Conservation (phyloP, 257 asterid genomes). For the Echium plantagineum region DNA sequence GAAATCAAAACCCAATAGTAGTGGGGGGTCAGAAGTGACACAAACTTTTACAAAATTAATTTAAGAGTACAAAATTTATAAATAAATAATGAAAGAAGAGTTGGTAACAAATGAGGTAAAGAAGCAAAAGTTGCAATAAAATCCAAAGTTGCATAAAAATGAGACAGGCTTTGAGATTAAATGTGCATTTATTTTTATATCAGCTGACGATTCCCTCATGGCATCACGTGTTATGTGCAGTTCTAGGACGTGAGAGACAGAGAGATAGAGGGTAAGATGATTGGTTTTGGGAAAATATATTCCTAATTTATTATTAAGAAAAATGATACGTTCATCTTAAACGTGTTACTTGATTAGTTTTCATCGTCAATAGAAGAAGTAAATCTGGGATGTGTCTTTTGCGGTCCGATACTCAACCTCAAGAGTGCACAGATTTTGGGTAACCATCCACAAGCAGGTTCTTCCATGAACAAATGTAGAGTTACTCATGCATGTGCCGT, state of each 20-base stretch:
- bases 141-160: conserved; percentile 25
- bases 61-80: conserved; percentile 12
- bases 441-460: too few relatives aligned
- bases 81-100: conserved; percentile 13
- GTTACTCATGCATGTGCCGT: too few relatives aligned
- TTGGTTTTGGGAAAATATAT: too few relatives aligned
- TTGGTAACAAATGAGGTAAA: neutral
- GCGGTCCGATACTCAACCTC: too few relatives aligned
- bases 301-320: too few relatives aligned
- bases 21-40: conserved; percentile 32
- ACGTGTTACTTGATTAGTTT: too few relatives aligned
- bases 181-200: conserved; percentile 34
- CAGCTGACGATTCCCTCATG: conserved; percentile 48
- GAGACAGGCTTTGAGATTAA: conserved; percentile 23
- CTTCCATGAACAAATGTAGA: too few relatives aligned
- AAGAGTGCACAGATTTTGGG: too few relatives aligned
- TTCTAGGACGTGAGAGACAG: conserved; percentile 1
- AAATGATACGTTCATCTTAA: too few relatives aligned
- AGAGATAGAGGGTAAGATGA: neutral
- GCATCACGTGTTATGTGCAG: conserved; percentile 69
- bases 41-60: conserved; percentile 10
- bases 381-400: too few relatives aligned
- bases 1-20: conserved; percentile 16
- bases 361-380: too few relatives aligned
- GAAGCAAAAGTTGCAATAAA: conserved; percentile 12